phyloP scores from a whole-genome alignment of 176 grass and related monocot species.

The Ananas comosus region DNA sequence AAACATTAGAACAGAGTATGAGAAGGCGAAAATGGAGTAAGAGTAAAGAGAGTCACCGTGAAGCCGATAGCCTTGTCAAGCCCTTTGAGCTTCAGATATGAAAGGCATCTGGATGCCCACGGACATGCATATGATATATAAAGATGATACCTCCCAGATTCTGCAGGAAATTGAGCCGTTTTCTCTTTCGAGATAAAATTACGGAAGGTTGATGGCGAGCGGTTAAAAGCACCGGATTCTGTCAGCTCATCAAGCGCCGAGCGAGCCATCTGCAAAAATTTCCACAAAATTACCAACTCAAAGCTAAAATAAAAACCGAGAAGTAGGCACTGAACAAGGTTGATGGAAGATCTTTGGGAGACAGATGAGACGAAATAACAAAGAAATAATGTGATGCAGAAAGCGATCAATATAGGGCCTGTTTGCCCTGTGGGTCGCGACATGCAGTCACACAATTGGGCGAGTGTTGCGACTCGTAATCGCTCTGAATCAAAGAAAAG shows the following conservation, averaged over 20 bases:
- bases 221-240: conserved; percentile 62
- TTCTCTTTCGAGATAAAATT: conserved; percentile 60
- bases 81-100: conserved; percentile 88
- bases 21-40: background rate
- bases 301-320: background rate
- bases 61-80: conserved; percentile 57
- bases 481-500: too few relatives aligned
- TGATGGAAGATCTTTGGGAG: too few relatives aligned
- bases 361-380: too few relatives aligned
- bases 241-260: conserved; percentile 76
- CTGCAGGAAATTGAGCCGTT: conserved; percentile 52
- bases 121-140: conserved; percentile 96
- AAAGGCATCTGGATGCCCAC: conserved; percentile 85
- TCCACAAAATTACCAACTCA: background rate
- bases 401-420: too few relatives aligned
- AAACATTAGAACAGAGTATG: background rate
- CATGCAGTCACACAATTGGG: too few relatives aligned
- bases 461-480: too few relatives aligned
- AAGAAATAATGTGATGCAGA: too few relatives aligned
- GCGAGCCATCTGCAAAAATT: conserved; percentile 47
- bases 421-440: too few relatives aligned
- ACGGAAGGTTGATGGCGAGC: conserved; percentile 71
- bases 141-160: conserved; percentile 74
- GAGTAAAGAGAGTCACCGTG: conserved; percentile 34
- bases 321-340: too few relatives aligned